Conservation (phyloP, 306 rosid species). For the Prinsepia uniflora region DNA sequence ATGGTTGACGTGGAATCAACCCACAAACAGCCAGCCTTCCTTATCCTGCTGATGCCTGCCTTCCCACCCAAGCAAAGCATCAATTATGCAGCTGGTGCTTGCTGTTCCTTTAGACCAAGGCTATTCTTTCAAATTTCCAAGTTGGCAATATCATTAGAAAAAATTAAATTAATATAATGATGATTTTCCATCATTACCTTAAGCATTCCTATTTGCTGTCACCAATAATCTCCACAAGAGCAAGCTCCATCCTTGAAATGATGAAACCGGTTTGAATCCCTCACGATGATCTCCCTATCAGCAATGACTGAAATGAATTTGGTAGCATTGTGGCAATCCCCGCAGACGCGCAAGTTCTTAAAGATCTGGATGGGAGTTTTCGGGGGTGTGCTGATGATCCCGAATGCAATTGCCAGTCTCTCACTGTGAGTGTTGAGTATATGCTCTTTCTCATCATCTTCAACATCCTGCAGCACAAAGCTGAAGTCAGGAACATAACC, state of each 20-base stretch:
- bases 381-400: slow-evolving; percentile 38
- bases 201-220: slow-evolving; percentile 18
- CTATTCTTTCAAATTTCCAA: background rate
- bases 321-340: slow-evolving; percentile 24
- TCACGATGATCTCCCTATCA: slow-evolving; percentile 44
- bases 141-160: background rate
- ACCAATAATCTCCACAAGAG: slow-evolving; percentile 54
- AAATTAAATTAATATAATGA: background rate
- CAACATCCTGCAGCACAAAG: slow-evolving; percentile 54
- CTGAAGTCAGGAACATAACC: slow-evolving; percentile 44
- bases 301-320: background rate
- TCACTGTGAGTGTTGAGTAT: slow-evolving; percentile 45
- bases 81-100: background rate
- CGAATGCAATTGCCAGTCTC: slow-evolving; percentile 48
- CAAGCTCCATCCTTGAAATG: slow-evolving; percentile 48
- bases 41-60: background rate
- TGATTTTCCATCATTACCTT: background rate
- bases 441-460: slow-evolving; percentile 50
- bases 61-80: slow-evolving; percentile 4
- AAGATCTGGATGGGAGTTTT: slow-evolving; percentile 40
- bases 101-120: slow-evolving; percentile 1
- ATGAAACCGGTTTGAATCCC: slow-evolving; percentile 55
- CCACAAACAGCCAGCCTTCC: background rate
- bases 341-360: slow-evolving; percentile 52
- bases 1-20: background rate